Conservation (phyloP, 768 basidiomycete genomes). For the Mycena galericulata region DNA sequence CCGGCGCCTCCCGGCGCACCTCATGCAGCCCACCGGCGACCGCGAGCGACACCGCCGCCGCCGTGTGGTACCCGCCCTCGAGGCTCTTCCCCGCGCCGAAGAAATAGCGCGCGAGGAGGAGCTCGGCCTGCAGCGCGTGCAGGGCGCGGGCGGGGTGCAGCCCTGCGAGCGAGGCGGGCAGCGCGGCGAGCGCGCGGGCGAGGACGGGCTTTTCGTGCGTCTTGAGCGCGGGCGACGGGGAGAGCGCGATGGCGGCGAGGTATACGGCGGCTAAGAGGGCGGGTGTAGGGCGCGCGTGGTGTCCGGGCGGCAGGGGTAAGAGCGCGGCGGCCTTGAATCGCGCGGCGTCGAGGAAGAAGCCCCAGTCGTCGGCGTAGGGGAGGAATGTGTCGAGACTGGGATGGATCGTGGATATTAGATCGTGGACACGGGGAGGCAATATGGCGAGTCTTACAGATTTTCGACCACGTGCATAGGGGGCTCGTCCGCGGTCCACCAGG, state of each 20-base stretch:
- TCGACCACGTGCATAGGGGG: slow-evolving; percentile 19
- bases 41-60: slow-evolving; percentile 49
- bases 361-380: slow-evolving; percentile 59
- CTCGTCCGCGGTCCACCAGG: background rate
- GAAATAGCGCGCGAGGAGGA: slow-evolving; percentile 69
- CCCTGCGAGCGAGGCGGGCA: slow-evolving; percentile 51
- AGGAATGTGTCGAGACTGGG: slow-evolving; percentile 55
- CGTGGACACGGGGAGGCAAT: background rate
- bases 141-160: slow-evolving; percentile 55
- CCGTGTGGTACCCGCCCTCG: slow-evolving; percentile 57
- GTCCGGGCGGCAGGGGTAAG: slow-evolving; percentile 45
- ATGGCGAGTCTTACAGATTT: slow-evolving; percentile 43
- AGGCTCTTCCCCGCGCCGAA: slow-evolving; percentile 61
- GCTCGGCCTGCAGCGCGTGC: slow-evolving; percentile 63
- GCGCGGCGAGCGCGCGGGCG: slow-evolving; percentile 54
- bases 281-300: slow-evolving; percentile 51
- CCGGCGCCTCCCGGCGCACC: slow-evolving; percentile 46
- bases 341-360: slow-evolving; percentile 66
- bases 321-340: slow-evolving; percentile 58
- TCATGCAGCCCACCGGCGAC: slow-evolving; percentile 53
- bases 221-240: slow-evolving; percentile 39
- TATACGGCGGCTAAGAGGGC: slow-evolving; percentile 54
- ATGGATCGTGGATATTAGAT: no score
- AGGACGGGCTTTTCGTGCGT: slow-evolving; percentile 52
- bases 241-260: slow-evolving; percentile 52